These are phyloP conservation scores for Neofusicoccum laricinum DNA, from an alignment of 2,329 filamentous ascomycete species.

Conservation along the genomic window DNA sequence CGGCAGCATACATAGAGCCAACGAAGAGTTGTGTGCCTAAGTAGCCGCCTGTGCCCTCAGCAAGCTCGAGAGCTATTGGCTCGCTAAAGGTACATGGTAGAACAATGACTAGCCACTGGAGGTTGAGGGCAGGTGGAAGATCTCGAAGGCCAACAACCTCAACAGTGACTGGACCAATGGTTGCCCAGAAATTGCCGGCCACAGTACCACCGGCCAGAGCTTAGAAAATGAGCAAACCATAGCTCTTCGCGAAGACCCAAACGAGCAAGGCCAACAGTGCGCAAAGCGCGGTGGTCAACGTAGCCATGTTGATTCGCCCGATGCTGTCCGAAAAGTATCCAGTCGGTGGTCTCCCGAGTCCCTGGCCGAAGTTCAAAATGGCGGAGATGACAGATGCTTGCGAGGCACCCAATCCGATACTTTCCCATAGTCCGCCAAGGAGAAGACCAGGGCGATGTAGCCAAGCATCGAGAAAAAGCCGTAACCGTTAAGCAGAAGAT, in stretches of 20 bases:
- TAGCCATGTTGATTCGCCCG: slow-evolving; percentile 39
- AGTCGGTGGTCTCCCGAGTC: slow-evolving; percentile 42
- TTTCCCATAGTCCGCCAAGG: slow-evolving; percentile 42
- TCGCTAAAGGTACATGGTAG: slow-evolving; percentile 16
- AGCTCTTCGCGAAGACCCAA: slow-evolving; percentile 44
- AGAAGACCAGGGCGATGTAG: slow-evolving; percentile 43
- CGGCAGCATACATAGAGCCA: background rate
- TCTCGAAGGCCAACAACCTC: slow-evolving; percentile 38
- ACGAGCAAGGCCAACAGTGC: slow-evolving; percentile 39
- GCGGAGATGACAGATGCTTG: slow-evolving; percentile 39
- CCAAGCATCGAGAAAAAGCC: slow-evolving; percentile 43
- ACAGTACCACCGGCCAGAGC: slow-evolving; percentile 40
- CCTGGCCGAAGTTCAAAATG: slow-evolving; percentile 47
- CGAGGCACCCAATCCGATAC: slow-evolving; percentile 35
- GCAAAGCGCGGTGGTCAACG: slow-evolving; percentile 34
- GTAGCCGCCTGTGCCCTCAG: background rate
- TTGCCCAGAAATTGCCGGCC: slow-evolving; percentile 46
- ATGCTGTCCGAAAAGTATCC: slow-evolving; percentile 42
- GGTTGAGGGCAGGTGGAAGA: slow-evolving; percentile 34
- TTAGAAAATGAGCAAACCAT: slow-evolving; percentile 41
- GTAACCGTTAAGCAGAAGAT: slow-evolving; percentile 34
- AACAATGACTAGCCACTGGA: slow-evolving; percentile 34
- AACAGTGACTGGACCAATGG: slow-evolving; percentile 34
- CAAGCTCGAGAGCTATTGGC: slow-evolving; percentile 15
- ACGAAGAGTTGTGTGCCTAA: background rate